Percentiles rank a stretch among this genome's conserved stretches.
phyloP scores from a whole-genome alignment of 2,329 filamentous ascomycete genomes.

The Ceratocystis ficicola region DNA sequence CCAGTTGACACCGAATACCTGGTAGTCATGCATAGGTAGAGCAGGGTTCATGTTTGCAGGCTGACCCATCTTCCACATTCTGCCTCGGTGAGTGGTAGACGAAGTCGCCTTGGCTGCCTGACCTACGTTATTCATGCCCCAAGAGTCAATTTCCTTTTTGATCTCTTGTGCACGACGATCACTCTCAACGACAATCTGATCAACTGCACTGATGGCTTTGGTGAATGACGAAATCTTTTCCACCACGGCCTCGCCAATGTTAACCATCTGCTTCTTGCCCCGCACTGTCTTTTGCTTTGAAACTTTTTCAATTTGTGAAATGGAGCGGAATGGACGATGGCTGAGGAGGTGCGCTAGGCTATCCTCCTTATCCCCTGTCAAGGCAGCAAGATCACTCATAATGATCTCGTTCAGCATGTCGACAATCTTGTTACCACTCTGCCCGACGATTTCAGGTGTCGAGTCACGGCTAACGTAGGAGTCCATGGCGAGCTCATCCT shows the following conservation, averaged over 20 bases:
- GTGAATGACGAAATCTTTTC: conserved; percentile 56
- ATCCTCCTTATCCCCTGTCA: conserved; percentile 61
- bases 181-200: conserved; percentile 66
- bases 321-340: conserved; percentile 55
- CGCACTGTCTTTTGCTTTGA: conserved; percentile 40
- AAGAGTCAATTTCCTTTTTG: conserved; percentile 36
- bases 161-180: conserved; percentile 54
- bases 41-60: conserved; percentile 66
- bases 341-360: conserved; percentile 57
- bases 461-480: conserved; percentile 21
- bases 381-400: conserved; percentile 63
- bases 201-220: conserved; percentile 68
- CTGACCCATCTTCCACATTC: conserved; percentile 37
- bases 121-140: conserved; percentile 40
- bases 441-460: conserved; percentile 22
- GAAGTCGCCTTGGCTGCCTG: conserved; percentile 26
- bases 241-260: conserved; percentile 42
- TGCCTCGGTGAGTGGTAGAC: conserved; percentile 8
- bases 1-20: conserved; percentile 92
- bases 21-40: conserved; percentile 78
- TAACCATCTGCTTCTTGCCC: conserved; percentile 31
- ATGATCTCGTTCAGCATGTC: conserved; percentile 74
- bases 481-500: conserved; percentile 33
- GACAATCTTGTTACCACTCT: conserved; percentile 44
- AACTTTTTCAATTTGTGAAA: conserved; percentile 50